Evolutionary conservation across 371 early-diverging fungal species (phyloP).

Genomic region (Fennellomyces sp.): DNA sequence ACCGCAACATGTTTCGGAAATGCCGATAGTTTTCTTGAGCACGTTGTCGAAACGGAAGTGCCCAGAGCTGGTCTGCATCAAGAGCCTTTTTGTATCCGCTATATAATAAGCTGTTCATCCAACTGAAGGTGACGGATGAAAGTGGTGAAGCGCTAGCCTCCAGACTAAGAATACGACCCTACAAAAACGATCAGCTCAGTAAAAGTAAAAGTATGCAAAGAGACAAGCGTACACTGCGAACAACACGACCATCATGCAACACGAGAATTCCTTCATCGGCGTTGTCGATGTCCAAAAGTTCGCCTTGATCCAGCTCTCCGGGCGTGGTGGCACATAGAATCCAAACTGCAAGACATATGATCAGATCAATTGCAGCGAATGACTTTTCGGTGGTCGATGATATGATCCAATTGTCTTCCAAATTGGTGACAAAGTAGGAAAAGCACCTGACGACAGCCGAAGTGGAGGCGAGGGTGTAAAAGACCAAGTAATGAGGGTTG

Average conservation of each 20-base stretch:
- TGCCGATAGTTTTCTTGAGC: constrained; percentile 42
- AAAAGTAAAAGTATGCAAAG: not conserved
- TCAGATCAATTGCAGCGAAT: constrained; percentile 44
- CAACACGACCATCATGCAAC: constrained; percentile 43
- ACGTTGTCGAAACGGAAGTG: constrained; percentile 52
- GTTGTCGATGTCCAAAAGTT: constrained; percentile 45
- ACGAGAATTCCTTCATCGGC: constrained; percentile 48
- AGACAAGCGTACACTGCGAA: constrained; percentile 39
- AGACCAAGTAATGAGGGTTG: constrained; percentile 51
- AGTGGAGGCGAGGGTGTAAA: constrained; percentile 47
- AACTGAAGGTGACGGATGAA: constrained; percentile 70
- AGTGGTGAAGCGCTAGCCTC: constrained; percentile 67
- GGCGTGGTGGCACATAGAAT: constrained; percentile 50
- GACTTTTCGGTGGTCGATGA: constrained; percentile 45
- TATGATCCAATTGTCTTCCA: constrained; percentile 26
- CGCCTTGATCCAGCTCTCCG: constrained; percentile 46
- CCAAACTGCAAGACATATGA: constrained; percentile 40
- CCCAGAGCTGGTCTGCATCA: constrained; percentile 70
- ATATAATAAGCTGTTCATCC: constrained; percentile 76
- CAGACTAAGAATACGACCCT: constrained; percentile 58
- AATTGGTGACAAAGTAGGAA: constrained; percentile 42
- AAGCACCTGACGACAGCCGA: constrained; percentile 52
- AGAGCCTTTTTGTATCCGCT: constrained; percentile 59
- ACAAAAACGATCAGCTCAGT: constrained; percentile 1
- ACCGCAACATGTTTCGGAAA: constrained; percentile 18